Percentiles rank a stretch among this genome's conserved stretches.
Conservation (phyloP, 192 early-diverging fungal genomes). For the Chytriomyces hyalinus region DNA sequence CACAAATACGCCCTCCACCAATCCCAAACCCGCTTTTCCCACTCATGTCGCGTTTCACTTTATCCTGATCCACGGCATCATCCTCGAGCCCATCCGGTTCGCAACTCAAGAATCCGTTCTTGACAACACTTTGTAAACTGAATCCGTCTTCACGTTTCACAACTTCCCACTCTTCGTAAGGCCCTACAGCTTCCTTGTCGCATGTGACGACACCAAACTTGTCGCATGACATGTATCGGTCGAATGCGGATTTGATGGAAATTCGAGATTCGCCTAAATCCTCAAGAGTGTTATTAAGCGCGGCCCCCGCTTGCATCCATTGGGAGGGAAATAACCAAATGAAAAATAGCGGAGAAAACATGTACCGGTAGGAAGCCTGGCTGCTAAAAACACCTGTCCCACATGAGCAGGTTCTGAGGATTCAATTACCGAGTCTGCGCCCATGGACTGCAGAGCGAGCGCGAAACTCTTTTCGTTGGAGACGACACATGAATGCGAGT, state of each 20-base stretch:
- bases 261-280: conserved; percentile 16
- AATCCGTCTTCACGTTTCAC: conserved; percentile 71
- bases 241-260: conserved; percentile 66
- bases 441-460: conserved; percentile 24
- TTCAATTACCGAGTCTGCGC: not conserved
- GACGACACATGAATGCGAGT: conserved; percentile 24
- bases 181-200: conserved; percentile 76
- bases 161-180: conserved; percentile 79
- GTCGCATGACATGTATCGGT: conserved; percentile 75
- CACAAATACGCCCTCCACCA: conserved; percentile 71
- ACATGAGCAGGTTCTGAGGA: conserved; percentile 57
- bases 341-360: not conserved
- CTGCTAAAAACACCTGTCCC: conserved; percentile 72
- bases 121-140: conserved; percentile 62
- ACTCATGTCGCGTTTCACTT: conserved; percentile 67
- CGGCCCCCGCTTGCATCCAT: not conserved
- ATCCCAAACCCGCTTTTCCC: conserved; percentile 63
- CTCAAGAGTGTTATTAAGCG: not conserved
- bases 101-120: conserved; percentile 70
- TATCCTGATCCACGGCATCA: conserved; percentile 69
- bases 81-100: conserved; percentile 50
- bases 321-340: not conserved
- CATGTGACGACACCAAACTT: conserved; percentile 79
- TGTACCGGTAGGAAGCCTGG: conserved; percentile 59
- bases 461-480: conserved; percentile 30